Percentiles rank a stretch among this genome's conserved stretches.
phyloP scores from a whole-genome alignment of 805 yeast species.

The Suhomyces sp. region DNA sequence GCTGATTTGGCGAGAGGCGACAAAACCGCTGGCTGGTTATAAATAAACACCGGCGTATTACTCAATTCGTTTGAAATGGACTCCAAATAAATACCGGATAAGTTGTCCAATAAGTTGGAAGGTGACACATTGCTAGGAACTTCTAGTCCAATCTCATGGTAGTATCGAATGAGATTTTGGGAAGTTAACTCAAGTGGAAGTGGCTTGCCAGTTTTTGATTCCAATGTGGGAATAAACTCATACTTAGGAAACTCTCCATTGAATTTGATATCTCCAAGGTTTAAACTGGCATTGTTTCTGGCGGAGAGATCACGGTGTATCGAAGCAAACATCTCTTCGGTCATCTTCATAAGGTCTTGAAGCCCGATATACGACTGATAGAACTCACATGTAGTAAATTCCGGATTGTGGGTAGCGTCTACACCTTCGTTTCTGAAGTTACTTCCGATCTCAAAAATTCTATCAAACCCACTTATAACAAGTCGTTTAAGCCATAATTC shows the following conservation, averaged over 20 bases:
- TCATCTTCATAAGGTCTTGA: conserved; percentile 60
- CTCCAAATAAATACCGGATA: conserved; percentile 64
- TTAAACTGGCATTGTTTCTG: background rate
- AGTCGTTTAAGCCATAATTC: conserved; percentile 89
- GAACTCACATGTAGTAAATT: conserved; percentile 86
- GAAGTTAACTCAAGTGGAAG: conserved; percentile 48
- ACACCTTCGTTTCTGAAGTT: conserved; percentile 90
- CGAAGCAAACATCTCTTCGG: conserved; percentile 53
- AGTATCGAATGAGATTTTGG: conserved; percentile 41
- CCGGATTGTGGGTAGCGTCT: conserved; percentile 92
- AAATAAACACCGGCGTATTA: conserved; percentile 64
- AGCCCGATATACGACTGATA: conserved; percentile 71
- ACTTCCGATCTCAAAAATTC: conserved; percentile 81
- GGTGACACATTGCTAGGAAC: conserved; percentile 45
- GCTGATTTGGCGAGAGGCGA: conserved; percentile 86
- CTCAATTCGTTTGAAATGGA: conserved; percentile 43
- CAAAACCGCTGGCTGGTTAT: conserved; percentile 77
- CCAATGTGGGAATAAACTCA: conserved; percentile 69
- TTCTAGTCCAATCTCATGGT: conserved; percentile 31
- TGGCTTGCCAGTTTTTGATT: conserved; percentile 44
- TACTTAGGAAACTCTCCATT: conserved; percentile 27
- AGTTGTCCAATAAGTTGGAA: conserved; percentile 59
- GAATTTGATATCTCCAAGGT: conserved; percentile 21
- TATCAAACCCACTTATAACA: conserved; percentile 80
- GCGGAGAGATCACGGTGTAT: conserved; percentile 33